Evolutionary conservation across 2,329 filamentous ascomycete genomes (phyloP).

Genomic region (Aspergillus sojae): DNA sequence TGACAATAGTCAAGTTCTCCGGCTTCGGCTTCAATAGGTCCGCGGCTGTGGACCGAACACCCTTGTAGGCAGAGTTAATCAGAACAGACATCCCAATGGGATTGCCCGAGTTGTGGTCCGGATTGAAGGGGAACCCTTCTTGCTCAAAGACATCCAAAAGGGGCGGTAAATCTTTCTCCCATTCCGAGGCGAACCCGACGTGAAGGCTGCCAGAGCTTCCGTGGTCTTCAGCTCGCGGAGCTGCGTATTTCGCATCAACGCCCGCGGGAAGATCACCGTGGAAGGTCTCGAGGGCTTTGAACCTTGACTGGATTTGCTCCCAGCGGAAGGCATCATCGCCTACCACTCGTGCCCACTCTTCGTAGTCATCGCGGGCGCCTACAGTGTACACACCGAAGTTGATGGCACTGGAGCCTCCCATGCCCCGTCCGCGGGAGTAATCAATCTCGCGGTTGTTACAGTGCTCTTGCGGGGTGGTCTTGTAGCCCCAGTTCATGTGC

Average conservation of each 20-base stretch:
- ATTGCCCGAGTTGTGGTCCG: conserved; percentile 61
- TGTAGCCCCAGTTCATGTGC: conserved; percentile 58
- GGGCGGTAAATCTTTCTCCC: conserved; percentile 52
- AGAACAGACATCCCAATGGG: conserved; percentile 58
- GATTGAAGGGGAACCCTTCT: conserved; percentile 53
- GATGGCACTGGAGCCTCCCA: conserved; percentile 57
- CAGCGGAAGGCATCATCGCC: conserved; percentile 61
- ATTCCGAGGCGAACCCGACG: conserved; percentile 52
- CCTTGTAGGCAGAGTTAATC: conserved; percentile 54
- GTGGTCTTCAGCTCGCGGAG: conserved; percentile 50
- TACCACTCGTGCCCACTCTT: conserved; percentile 61
- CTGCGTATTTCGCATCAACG: conserved; percentile 50
- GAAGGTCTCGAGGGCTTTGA: conserved; percentile 59
- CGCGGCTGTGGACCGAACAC: conserved; percentile 53
- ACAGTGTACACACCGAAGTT: conserved; percentile 59
- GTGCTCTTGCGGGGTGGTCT: conserved; percentile 51
- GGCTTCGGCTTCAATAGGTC: conserved; percentile 52
- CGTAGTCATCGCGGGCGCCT: conserved; percentile 63
- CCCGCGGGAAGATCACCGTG: conserved; percentile 44
- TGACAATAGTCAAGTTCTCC: conserved; percentile 57
- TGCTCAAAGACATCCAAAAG: conserved; percentile 53
- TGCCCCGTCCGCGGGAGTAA: conserved; percentile 54
- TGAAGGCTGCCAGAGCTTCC: conserved; percentile 53
- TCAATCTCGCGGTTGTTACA: conserved; percentile 50
- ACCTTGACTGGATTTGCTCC: conserved; percentile 55